Base-by-base conservation (phyloP, 139 green algal genomes). In the Parachlorella kessleri region DNA sequence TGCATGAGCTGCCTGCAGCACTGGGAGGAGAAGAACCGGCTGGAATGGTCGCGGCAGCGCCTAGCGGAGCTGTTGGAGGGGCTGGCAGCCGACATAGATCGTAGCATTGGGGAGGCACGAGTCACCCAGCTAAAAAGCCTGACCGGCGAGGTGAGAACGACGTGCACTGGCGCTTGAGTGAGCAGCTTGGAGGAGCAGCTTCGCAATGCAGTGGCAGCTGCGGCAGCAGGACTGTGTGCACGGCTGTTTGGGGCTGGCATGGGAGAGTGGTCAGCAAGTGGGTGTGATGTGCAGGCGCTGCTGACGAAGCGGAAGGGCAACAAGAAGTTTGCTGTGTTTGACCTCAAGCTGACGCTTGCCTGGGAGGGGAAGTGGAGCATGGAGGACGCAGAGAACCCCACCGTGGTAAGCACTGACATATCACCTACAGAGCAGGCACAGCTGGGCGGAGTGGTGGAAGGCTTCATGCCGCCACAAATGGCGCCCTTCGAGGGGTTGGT, bases 291-390 rank as follows among this genome's bases (percentile, higher is more conserved):
- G 68, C 88, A 95, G 86, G 90, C 91, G 1, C 78, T 79, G 36
- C 76, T 94, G 21, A 93, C 78, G 33, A 95, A 80, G 0, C 85
- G 93, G 32, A 97, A 97, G 77, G 88, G 89, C 65, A 92, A 91
- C 77, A 97, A 95, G 83, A 90, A 89, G 59, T 91, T 95, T 67
- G 90, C 85, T n/a, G n/a, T n/a, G n/a, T n/a, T n/a, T n/a, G n/a
- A n/a, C n/a, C 36, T 96, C 9, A 88, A 83, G 3, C 21, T 97
- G 0, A 86, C 87, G 0, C 69, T 95, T n/a, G 79, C 64, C 32
- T 97, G 91, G 91, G 78, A 91, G 63, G 83, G 72, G 4, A 9
- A 39, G n/a, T 41, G 70, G 42, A 87, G 75, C 18, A 28, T 72
- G 28, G 63, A 86, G 14, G 64, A 66, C 75, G 76, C 39, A 71